Evolutionary conservation across 2,329 filamentous ascomycete species (phyloP).

Genomic region (Aschersonia sp.): DNA sequence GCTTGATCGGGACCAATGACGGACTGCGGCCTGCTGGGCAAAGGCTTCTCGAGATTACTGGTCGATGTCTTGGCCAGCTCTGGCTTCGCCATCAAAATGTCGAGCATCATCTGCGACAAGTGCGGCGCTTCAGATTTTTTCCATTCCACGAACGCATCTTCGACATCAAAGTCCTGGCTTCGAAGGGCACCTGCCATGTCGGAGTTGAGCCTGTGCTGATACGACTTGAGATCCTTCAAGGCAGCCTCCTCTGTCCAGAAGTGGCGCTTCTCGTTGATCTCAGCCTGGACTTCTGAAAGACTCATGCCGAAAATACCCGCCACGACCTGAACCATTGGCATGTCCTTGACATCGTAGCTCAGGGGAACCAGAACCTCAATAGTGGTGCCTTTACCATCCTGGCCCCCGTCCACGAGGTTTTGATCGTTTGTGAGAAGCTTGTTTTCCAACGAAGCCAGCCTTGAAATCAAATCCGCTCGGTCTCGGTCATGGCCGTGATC

Average conservation of each 20-base stretch:
- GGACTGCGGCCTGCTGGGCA: conserved; percentile 35
- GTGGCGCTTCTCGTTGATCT: conserved; percentile 69
- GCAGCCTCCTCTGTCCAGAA: conserved; percentile 88
- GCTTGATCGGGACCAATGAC: conserved; percentile 33
- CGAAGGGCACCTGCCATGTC: conserved; percentile 64
- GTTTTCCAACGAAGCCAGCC: conserved; percentile 71
- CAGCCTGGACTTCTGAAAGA: conserved; percentile 66
- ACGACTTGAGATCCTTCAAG: conserved; percentile 79
- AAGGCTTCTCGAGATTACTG: conserved; percentile 37
- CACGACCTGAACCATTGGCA: conserved; percentile 82
- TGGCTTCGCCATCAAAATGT: conserved; percentile 74
- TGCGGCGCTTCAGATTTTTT: conserved; percentile 79
- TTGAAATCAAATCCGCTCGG: conserved; percentile 66
- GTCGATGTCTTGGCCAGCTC: conserved; percentile 68
- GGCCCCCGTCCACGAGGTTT: conserved; percentile 42
- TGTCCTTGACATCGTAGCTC: conserved; percentile 90
- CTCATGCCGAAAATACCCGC: conserved; percentile 73
- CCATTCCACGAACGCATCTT: conserved; percentile 81
- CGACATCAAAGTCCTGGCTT: conserved; percentile 75
- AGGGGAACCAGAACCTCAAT: conserved; percentile 73
- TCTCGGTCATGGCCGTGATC: conserved; percentile 77
- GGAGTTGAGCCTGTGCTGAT: conserved; percentile 76
- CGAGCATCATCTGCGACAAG: conserved; percentile 84
- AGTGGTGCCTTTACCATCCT: conserved; percentile 28
- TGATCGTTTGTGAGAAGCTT: conserved; percentile 91